These are phyloP conservation scores for Strobilomyces dryophilus DNA, from an alignment of 768 basidiomycete genomes.

Conservation along the genomic window DNA sequence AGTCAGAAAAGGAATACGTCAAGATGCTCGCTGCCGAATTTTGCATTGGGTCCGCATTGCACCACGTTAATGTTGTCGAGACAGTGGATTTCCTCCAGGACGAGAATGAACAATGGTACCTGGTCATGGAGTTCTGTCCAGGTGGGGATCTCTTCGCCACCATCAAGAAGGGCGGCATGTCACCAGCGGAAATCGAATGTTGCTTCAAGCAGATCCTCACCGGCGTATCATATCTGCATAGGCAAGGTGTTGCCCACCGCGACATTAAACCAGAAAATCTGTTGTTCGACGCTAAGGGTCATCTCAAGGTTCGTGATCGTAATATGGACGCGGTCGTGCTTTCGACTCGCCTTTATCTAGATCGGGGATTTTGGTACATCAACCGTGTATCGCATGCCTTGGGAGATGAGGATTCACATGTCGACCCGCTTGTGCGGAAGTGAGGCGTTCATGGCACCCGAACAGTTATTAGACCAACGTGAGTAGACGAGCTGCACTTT, in stretches of 20 bases:
- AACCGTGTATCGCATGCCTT: constrained; percentile 97
- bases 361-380: constrained; percentile 99
- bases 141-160: constrained; percentile 98
- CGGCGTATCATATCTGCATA: constrained; percentile 88
- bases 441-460: constrained; percentile 98
- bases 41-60: constrained; percentile 94
- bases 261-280: constrained; percentile 99
- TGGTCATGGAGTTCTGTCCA: constrained; percentile 99
- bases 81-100: constrained; percentile 99
- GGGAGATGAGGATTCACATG: constrained; percentile 96
- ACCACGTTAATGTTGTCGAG: constrained; percentile 93
- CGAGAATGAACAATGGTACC: constrained; percentile 95
- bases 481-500: constrained; percentile 43
- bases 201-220: constrained; percentile 95
- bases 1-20: constrained; percentile 98
- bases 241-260: constrained; percentile 95
- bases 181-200: constrained; percentile 89
- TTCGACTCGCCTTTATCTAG: constrained; percentile 41
- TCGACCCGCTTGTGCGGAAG: constrained; percentile 96
- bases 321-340: background rate
- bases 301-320: constrained; percentile 71
- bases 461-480: constrained; percentile 97
- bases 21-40: constrained; percentile 99
- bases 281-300: constrained; percentile 88
- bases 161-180: constrained; percentile 96